Evolutionary conservation across 306 rosid genomes (phyloP), one percentile per base, ranked within the genome.

Genomic region (Vicia sativa): DNA sequence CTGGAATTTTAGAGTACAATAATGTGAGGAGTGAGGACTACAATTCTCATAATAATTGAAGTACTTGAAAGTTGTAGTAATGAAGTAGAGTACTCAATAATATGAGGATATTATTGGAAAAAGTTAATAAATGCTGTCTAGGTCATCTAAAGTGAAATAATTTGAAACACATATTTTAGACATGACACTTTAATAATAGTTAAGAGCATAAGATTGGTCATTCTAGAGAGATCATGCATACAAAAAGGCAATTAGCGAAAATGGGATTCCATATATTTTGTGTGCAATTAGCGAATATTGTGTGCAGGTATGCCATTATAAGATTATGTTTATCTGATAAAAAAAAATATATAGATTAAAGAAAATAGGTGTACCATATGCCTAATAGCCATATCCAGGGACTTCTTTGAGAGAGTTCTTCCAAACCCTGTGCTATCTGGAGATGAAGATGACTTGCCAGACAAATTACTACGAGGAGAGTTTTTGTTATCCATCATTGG

Each of bases 381-480:
- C 77, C 97, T 83, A 68, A 92, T 87, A 53, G 97, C 97, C 97
- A 92, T 92, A 77, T 92, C 97, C 79, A 92, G 85, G 50, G 97
- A 92, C 79, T 89, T 92, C 90, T 89, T 92, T 70, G 97, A 92
- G 12, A 92, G 95, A n/a, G 90, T 75, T 81, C 97, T 87, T 69
- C 97, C 97, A 62, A 92, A 89, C 62, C 96, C 96, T 34, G 87
- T 82, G 81, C 95, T 86, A 68, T 92, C 96, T 10, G 96, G 97
- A 62, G 97, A 91, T 41, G 89, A 83, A 39, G 87, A 78, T 8
- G 92, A 85, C 86, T 85, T 92, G 66, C 84, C 89, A 65, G 98
- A 86, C 75, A 86, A 81, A 79, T 87, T 89, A 52, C 90, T 82
- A 62, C 37, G 85, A 21, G 97, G 90, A 74, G 96, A 87, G 39